Percentiles rank a stretch among this genome's conserved stretches.
Evolutionary conservation across 768 basidiomycete genomes (phyloP).

Genomic region (Cystoderma amianthinum): DNA sequence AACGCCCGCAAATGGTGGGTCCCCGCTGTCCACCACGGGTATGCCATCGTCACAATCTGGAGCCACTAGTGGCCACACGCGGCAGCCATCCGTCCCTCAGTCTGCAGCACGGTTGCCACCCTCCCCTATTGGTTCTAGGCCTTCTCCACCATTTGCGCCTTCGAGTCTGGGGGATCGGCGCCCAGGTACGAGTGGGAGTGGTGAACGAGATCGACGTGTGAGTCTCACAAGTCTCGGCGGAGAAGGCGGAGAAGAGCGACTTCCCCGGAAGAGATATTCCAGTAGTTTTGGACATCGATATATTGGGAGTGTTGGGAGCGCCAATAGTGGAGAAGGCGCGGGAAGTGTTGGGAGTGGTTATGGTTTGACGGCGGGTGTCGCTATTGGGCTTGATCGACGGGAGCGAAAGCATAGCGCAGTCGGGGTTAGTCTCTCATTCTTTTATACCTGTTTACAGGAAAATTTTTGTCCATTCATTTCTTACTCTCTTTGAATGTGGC

Average conservation of each 20-base stretch:
- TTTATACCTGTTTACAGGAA: background rate
- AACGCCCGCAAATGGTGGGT: conserved; percentile 3
- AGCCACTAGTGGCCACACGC: conserved; percentile 8
- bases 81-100: conserved; percentile 11
- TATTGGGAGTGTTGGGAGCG: conserved; percentile 21
- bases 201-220: background rate
- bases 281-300: conserved; percentile 77
- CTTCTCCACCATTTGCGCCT: conserved; percentile 17
- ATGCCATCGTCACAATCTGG: too few relatives aligned
- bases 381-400: conserved; percentile 2
- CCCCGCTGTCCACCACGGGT: conserved; percentile 1
- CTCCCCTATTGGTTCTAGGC: conserved; percentile 15
- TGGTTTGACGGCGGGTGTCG: conserved; percentile 1
- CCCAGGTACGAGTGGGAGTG: conserved; percentile 14
- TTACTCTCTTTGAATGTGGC: too few relatives aligned
- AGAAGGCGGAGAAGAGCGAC: conserved; percentile 11
- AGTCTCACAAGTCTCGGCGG: conserved; percentile 8
- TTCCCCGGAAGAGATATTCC: conserved; percentile 58
- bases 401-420: conserved; percentile 6
- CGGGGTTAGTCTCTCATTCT: conserved; percentile 1
- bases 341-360: conserved; percentile 6
- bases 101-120: conserved; percentile 15
- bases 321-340: conserved; percentile 9
- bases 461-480: too few relatives aligned
- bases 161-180: conserved; percentile 19